Evolutionary conservation across 1,284 basidiomycete genomes (phyloP), one percentile per base, ranked within the genome.

Genomic region (Cryptococcus hybrid): DNA sequence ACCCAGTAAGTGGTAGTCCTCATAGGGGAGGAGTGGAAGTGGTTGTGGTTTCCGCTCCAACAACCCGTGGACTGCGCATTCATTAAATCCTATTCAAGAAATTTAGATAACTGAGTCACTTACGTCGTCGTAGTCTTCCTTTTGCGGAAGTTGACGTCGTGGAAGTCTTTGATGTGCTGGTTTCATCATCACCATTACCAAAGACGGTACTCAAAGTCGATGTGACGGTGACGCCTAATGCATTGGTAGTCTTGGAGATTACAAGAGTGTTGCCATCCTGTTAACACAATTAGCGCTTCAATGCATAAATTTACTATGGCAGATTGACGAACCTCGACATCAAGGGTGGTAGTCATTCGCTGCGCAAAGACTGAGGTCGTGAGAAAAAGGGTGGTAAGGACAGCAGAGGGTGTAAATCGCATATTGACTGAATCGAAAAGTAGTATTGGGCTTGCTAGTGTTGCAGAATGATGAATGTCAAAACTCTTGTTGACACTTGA

Each of bases 211-310:
- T 50, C 7, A 73, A 7, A 5, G 63, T 69, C 9, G 45, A 47
- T 7, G 69, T 70, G 30, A 55, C 50, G 11, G 60, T 51, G 38
- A 59, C 56, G 44, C 68, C 69, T 34, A 60, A 46, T 4, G 61
- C 63, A 50, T 71, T 66, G 43, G 71, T 75, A 12, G 59, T 53
- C 37, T 59, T 44, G 12, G 63, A 64, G 8, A 69, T 36, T 52
- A 73, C 65, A 2, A 70, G 43, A 11, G 65, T 70, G 52, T 72
- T 61, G 36, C 73, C 73, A 48, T 67, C 58, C 70, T 69, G 7
- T n/a, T n/a, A 50, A 8, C 30, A 18, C 18, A 39, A 35, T 43
- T n/a, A 7, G 4, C 44, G 30, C 42, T 42, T 18, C 30, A 9
- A 30, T 6, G 24, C 24, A 24, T 24, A 24, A 24, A 24, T 24